Evolutionary conservation across 306 rosid species (phyloP).

Genomic region (Cyamopsis tetragonoloba): DNA sequence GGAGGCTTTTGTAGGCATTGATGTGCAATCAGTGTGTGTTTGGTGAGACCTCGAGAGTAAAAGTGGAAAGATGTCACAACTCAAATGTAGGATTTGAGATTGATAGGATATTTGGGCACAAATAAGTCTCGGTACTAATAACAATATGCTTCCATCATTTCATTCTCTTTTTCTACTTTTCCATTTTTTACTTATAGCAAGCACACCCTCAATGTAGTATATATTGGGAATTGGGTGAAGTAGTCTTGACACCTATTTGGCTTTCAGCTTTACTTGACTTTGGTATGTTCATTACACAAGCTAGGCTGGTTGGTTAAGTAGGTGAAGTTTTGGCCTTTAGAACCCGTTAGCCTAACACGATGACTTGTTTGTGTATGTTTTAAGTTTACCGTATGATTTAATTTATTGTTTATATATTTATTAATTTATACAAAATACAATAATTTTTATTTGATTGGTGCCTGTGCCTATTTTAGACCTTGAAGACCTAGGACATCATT

Average conservation of each 20-base stretch:
- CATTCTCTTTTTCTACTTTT: neutral
- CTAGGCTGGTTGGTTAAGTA: neutral
- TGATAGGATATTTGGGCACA: neutral
- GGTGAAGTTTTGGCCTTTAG: neutral
- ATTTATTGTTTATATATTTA: neutral
- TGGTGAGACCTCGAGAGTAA: conserved; percentile 6
- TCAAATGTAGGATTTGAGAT: conserved; percentile 1
- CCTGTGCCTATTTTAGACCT: neutral
- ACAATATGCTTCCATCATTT: neutral
- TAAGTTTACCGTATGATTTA: neutral
- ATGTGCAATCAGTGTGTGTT: neutral
- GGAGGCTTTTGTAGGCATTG: neutral
- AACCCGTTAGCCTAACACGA: neutral
- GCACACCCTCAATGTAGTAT: neutral
- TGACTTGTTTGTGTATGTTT: neutral
- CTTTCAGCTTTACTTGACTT: neutral
- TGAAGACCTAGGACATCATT: neutral
- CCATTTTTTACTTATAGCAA: neutral
- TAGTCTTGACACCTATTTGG: neutral
- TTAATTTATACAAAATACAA: neutral
- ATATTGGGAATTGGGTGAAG: neutral
- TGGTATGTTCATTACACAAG: neutral
- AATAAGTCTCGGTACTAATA: neutral
- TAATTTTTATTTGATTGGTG: neutral
- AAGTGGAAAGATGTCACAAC: conserved; percentile 11